These are phyloP conservation scores for Trypanosoma theileri DNA, from an alignment of 208 protist species.

Conservation along the genomic window DNA sequence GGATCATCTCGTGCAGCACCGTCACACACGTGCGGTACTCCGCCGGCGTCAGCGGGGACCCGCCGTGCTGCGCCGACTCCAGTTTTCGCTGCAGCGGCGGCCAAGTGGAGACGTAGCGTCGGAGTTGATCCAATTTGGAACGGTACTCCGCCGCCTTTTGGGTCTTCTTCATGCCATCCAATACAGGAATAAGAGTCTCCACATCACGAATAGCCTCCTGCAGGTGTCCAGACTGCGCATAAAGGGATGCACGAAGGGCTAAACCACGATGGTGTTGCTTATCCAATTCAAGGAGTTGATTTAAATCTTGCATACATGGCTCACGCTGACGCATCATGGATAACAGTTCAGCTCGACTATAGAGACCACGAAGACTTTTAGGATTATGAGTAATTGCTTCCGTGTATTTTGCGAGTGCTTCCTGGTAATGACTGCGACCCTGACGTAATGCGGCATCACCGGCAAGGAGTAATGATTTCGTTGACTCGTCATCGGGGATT, in stretches of 20 bases:
- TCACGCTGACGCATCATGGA: constrained; percentile 55
- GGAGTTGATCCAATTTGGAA: constrained; percentile 39
- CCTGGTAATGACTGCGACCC: constrained; percentile 68
- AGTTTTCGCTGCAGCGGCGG: constrained; percentile 35
- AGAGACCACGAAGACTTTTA: constrained; percentile 59
- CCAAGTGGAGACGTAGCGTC: constrained; percentile 48
- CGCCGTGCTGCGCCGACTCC: constrained; percentile 20
- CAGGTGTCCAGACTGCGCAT: constrained; percentile 59
- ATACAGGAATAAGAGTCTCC: constrained; percentile 37
- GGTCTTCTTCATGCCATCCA: constrained; percentile 24
- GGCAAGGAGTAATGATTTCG: constrained; percentile 48
- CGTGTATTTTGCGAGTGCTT: constrained; percentile 87
- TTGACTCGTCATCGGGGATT: constrained; percentile 40
- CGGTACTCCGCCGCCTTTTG: constrained; percentile 28
- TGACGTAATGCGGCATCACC: constrained; percentile 70
- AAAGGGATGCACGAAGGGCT: constrained; percentile 52
- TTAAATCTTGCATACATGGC: constrained; percentile 55
- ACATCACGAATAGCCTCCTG: constrained; percentile 47
- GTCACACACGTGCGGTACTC: constrained; percentile 52
- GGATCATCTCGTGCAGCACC: constrained; percentile 60
- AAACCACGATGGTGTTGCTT: constrained; percentile 42
- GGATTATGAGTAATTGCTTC: constrained; percentile 61
- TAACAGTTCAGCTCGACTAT: constrained; percentile 77
- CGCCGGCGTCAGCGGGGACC: constrained; percentile 13
- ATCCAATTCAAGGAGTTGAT: constrained; percentile 45